Evolutionary conservation across 23 red algal genomes (phyloP).

Genomic region (Gracilaria gracilis): DNA sequence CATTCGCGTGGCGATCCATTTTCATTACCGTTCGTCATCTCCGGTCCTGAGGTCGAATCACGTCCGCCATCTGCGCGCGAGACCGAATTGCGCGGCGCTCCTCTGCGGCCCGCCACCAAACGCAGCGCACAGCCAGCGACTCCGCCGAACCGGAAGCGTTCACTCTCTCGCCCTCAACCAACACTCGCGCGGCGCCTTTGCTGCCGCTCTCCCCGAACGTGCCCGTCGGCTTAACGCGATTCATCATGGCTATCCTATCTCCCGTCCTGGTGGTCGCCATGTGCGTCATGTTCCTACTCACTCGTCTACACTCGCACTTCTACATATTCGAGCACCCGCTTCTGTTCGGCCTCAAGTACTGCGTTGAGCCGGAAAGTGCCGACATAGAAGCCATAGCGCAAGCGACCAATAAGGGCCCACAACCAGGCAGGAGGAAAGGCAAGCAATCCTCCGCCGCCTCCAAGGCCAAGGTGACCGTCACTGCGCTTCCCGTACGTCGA

Average conservation of each 20-base stretch:
- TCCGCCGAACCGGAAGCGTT: no score
- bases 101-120: no score
- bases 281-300: conserved; percentile 63
- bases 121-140: no score
- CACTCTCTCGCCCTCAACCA: no score
- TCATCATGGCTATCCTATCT: conserved; percentile 63
- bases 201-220: no score
- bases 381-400: conserved; percentile 18
- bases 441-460: conserved; percentile 16
- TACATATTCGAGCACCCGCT: conserved; percentile 63
- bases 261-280: conserved; percentile 62
- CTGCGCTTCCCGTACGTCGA: conserved; percentile 51
- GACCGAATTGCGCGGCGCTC: no score
- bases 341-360: conserved; percentile 70
- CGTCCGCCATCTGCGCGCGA: no score
- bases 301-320: conserved; percentile 43
- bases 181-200: no score
- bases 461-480: conserved; percentile 29
- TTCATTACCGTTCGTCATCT: no score
- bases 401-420: background rate
- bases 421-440: conserved; percentile 26
- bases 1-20: no score
- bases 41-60: no score
- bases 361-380: conserved; percentile 30
- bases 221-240: background rate